phyloP scores from a whole-genome alignment of 805 yeast species.

The Sporopachydermia quercuum region DNA sequence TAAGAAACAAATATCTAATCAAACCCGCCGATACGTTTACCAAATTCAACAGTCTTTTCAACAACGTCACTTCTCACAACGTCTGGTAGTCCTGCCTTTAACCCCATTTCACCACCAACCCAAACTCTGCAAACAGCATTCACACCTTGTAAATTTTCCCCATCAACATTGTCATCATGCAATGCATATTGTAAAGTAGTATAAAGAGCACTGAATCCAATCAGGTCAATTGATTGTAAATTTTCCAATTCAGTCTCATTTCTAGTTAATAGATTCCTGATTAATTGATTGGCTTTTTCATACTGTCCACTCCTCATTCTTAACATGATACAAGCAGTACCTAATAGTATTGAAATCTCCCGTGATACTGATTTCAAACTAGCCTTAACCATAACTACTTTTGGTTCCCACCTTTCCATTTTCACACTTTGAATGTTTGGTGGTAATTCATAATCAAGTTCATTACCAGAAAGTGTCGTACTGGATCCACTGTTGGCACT shows the following conservation, averaged over 20 bases:
- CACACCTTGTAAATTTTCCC: not conserved
- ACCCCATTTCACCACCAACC: constrained; percentile 1
- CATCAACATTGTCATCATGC: not conserved
- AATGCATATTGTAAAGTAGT: not conserved
- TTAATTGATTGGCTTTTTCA: not conserved
- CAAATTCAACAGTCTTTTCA: not conserved
- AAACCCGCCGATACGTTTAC: not conserved
- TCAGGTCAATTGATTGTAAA: not conserved
- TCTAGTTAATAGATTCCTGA: not conserved
- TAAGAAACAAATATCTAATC: not conserved
- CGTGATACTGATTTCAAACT: not conserved
- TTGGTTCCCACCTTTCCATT: not conserved
- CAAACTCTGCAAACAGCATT: not conserved
- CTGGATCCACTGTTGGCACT: not conserved
- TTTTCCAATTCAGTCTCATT: not conserved
- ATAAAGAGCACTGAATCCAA: not conserved
- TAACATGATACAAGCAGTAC: not conserved
- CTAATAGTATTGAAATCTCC: not conserved
- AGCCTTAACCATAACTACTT: not conserved
- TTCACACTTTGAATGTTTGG: not conserved
- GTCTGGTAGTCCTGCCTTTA: not conserved
- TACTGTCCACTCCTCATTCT: not conserved
- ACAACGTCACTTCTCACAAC: not conserved
- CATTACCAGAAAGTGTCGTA: not conserved
- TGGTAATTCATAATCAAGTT: not conserved